These are phyloP conservation scores for Tulasnella sp. DNA, from an alignment of 768 basidiomycete species.

Conservation along the genomic window DNA sequence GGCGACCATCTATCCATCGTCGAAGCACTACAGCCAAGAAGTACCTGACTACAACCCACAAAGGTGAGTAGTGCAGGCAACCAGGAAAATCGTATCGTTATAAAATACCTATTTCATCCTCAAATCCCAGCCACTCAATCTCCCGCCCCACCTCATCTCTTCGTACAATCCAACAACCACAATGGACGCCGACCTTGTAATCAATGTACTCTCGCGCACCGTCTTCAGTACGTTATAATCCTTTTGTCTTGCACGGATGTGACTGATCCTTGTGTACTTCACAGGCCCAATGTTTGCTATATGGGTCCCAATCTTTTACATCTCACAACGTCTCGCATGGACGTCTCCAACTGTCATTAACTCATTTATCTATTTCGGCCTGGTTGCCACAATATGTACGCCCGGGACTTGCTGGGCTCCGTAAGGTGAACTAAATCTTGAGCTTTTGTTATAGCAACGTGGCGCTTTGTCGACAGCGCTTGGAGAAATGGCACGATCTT, in stretches of 20 bases:
- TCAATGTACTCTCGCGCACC: too few species aligned
- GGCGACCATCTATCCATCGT: not conserved
- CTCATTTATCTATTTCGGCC: slow-evolving; percentile 45
- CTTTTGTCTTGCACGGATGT: too few species aligned
- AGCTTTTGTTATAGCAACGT: slow-evolving; percentile 39
- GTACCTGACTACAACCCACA: slow-evolving; percentile 1
- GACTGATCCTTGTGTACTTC: not conserved
- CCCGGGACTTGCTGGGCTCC: too few species aligned
- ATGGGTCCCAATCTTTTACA: slow-evolving; percentile 68
- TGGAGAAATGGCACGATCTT: slow-evolving; percentile 52
- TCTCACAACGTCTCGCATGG: slow-evolving; percentile 52
- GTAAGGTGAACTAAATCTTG: not conserved
- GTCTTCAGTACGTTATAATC: too few species aligned
- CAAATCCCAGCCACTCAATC: too few species aligned
- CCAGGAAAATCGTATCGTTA: slow-evolving; percentile 4
- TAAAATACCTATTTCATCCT: not conserved
- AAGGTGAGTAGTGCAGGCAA: too few species aligned
- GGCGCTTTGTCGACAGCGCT: slow-evolving; percentile 58
- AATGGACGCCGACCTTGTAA: too few species aligned
- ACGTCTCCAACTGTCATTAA: slow-evolving; percentile 42
- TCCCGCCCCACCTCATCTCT: not conserved
- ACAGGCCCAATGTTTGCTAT: slow-evolving; percentile 76
- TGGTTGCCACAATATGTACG: slow-evolving; percentile 60
- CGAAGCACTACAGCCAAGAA: not conserved
- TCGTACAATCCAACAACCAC: too few species aligned